Conservation (phyloP, 1,284 basidiomycete genomes). For the Ceratobasidium sp. region DNA sequence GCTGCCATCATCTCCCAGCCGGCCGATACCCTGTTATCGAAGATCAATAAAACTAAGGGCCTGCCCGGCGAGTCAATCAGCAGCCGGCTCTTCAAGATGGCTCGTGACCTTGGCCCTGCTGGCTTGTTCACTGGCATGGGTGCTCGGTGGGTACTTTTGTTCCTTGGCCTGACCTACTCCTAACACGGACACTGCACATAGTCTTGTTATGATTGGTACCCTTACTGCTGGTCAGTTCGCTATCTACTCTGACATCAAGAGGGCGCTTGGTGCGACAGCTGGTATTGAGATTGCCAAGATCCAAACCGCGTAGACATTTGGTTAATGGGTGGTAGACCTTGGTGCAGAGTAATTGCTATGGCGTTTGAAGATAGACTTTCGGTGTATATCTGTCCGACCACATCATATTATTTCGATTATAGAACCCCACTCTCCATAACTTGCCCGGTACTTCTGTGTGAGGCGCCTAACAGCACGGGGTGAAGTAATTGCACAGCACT, state of each 20-base stretch:
- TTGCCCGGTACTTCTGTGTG: not conserved
- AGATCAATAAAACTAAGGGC: slow-evolving; percentile 70
- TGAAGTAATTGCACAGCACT: slow-evolving; percentile 1
- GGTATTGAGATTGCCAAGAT: slow-evolving; percentile 55
- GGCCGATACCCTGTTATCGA: slow-evolving; percentile 63
- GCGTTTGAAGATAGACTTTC: slow-evolving; percentile 34
- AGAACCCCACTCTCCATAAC: not conserved
- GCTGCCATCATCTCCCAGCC: slow-evolving; percentile 69
- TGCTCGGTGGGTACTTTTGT: slow-evolving; percentile 52
- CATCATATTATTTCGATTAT: not conserved
- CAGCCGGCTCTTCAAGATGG: slow-evolving; percentile 60
- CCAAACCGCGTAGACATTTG: slow-evolving; percentile 25
- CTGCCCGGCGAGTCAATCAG: slow-evolving; percentile 62
- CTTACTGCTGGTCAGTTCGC: slow-evolving; percentile 64
- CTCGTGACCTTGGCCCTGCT: slow-evolving; percentile 59
- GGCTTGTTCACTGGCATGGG: slow-evolving; percentile 64
- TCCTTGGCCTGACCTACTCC: not conserved
- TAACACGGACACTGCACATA: slow-evolving; percentile 51
- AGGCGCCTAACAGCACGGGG: slow-evolving; percentile 1
- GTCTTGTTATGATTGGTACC: slow-evolving; percentile 63
- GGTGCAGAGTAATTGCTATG: not conserved
- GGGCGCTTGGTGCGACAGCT: slow-evolving; percentile 60
- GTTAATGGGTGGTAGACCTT: not conserved
- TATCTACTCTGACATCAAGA: slow-evolving; percentile 63
- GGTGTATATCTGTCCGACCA: not conserved